These are phyloP conservation scores for Barnettozyma californica DNA, from an alignment of 805 yeast species.

Conservation along the genomic window DNA sequence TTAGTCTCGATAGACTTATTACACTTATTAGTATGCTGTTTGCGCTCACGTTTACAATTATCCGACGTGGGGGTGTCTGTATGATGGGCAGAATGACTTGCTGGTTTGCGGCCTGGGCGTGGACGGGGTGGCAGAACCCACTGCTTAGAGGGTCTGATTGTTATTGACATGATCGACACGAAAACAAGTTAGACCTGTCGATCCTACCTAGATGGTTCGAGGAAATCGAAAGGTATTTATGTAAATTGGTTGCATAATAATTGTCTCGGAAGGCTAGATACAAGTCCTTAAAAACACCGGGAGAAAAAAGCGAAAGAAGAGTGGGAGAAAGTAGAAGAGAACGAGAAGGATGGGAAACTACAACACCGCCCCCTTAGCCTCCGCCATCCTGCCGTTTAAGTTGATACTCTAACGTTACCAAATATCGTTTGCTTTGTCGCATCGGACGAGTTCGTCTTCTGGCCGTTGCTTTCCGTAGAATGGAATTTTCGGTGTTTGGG, in stretches of 20 bases:
- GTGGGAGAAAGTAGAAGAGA: background rate
- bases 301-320: background rate
- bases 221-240: slow-evolving; percentile 3
- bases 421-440: background rate
- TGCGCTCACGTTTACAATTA: background rate
- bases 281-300: background rate
- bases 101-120: slow-evolving; percentile 53
- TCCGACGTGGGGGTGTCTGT: background rate
- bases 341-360: background rate
- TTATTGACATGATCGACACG: slow-evolving; percentile 6
- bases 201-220: background rate
- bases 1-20: slow-evolving; percentile 34
- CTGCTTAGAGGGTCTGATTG: slow-evolving; percentile 59
- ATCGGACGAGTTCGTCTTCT: background rate
- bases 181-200: background rate
- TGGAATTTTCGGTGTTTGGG: background rate
- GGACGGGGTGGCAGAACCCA: slow-evolving; percentile 88
- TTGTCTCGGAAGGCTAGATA: background rate
- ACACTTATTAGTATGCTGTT: slow-evolving; percentile 20
- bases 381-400: background rate
- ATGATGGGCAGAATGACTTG: background rate
- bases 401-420: background rate
- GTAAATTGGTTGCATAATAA: slow-evolving; percentile 2
- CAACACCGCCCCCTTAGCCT: background rate
- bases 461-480: background rate